These are phyloP conservation scores for Mortierella polycephala DNA, from an alignment of 371 early-diverging fungal genomes.

Conservation along the genomic window DNA sequence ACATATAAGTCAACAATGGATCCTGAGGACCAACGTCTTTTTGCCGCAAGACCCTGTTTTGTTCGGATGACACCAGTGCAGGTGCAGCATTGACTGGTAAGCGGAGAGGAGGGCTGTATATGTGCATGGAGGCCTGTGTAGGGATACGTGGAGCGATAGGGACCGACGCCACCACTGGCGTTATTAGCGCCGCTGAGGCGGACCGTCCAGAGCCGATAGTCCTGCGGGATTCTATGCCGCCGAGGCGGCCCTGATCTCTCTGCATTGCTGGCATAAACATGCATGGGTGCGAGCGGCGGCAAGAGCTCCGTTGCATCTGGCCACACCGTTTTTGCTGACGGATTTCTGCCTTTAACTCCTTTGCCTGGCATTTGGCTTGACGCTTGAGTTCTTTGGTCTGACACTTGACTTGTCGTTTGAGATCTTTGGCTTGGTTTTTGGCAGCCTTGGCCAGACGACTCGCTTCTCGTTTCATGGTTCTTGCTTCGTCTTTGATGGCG, in stretches of 20 bases:
- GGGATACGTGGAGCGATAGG: too few relatives aligned
- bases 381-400: slow-evolving; percentile 6
- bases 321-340: not conserved
- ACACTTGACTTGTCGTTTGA: slow-evolving; percentile 5
- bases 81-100: not conserved
- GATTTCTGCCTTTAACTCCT: slow-evolving; percentile 1
- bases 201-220: too few relatives aligned
- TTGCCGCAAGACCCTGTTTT: not conserved
- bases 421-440: slow-evolving; percentile 20
- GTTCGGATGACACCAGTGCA: not conserved
- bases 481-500: slow-evolving; percentile 1
- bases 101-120: too few relatives aligned
- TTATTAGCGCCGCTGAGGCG: too few relatives aligned
- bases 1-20: slow-evolving; percentile 21
- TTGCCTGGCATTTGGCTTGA: slow-evolving; percentile 6
- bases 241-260: too few relatives aligned
- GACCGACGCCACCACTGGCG: too few relatives aligned
- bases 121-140: too few relatives aligned
- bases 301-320: too few relatives aligned
- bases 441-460: slow-evolving; percentile 9
- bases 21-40: slow-evolving; percentile 17
- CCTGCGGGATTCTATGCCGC: too few relatives aligned
- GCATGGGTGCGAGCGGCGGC: too few relatives aligned
- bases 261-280: not conserved
- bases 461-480: not conserved